phyloP scores from a whole-genome alignment of 306 rosid genomes.

The Pyrus pyrifolia region DNA sequence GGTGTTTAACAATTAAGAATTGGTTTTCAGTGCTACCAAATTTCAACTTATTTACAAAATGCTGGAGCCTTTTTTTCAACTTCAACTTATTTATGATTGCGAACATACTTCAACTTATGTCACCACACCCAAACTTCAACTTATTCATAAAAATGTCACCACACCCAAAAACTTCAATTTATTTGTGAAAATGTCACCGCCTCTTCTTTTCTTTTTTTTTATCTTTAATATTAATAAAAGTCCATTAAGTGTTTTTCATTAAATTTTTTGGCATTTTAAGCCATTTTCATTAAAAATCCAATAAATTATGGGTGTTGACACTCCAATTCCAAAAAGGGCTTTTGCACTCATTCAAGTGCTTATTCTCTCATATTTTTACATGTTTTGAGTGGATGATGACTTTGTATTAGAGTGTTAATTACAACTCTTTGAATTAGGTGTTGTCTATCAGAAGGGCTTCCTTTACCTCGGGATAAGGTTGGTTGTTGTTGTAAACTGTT shows the following conservation, averaged over 20 bases:
- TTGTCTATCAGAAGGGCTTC: too few species aligned
- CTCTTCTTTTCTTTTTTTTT: too few species aligned
- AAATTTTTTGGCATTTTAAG: not conserved
- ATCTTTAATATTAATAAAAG: too few species aligned
- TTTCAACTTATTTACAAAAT: too few species aligned
- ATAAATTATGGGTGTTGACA: not conserved
- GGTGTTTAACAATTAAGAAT: not conserved
- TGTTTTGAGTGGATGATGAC: not conserved
- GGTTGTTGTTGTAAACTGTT: not conserved
- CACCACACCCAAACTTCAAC: not conserved
- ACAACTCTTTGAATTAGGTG: too few species aligned
- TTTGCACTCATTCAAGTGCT: not conserved
- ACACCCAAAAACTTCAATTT: not conserved
- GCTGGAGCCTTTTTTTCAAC: too few species aligned
- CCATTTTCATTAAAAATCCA: not conserved
- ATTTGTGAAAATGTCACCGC: too few species aligned
- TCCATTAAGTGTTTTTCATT: not conserved
- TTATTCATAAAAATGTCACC: too few species aligned
- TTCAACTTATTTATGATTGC: not conserved
- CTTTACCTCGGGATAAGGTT: too few species aligned
- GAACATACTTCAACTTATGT: too few species aligned
- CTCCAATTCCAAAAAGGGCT: not conserved
- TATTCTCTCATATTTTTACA: not conserved
- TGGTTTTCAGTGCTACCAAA: too few species aligned
- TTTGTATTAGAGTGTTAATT: not conserved